These are phyloP conservation scores for Piper longum DNA, from an alignment of 164 flowering plant species.

Conservation along the genomic window DNA sequence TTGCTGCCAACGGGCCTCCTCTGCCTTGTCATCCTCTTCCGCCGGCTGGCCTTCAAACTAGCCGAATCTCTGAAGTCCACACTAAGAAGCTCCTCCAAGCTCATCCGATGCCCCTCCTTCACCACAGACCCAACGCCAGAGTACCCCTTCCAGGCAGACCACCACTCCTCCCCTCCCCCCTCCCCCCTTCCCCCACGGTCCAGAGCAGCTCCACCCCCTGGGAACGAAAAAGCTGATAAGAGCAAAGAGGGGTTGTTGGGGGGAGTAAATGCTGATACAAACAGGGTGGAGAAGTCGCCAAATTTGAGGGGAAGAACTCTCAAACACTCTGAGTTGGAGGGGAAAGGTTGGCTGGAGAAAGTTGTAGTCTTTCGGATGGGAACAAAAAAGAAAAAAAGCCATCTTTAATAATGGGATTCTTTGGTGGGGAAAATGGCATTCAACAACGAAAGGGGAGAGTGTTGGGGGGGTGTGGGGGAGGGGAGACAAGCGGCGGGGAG, in stretches of 20 bases:
- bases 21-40: constrained; percentile 6
- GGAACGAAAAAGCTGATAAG: too few species aligned
- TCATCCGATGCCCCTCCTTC: neutral
- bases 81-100: neutral
- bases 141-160: neutral
- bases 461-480: too few species aligned
- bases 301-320: neutral
- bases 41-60: neutral
- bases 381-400: neutral
- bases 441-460: too few species aligned
- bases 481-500: neutral
- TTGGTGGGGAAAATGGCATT: neutral
- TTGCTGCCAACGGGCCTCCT: neutral
- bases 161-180: neutral
- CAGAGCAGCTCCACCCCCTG: neutral
- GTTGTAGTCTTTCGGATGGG: neutral
- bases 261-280: neutral
- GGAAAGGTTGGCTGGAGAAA: neutral
- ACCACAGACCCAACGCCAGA: neutral
- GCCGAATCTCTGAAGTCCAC: neutral
- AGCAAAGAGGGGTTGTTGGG: neutral
- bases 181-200: neutral
- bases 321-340: neutral
- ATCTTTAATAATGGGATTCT: neutral
- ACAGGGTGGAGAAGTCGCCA: neutral